phyloP scores from a whole-genome alignment of 257 asterid species.

The Nicotiana attenuata region DNA sequence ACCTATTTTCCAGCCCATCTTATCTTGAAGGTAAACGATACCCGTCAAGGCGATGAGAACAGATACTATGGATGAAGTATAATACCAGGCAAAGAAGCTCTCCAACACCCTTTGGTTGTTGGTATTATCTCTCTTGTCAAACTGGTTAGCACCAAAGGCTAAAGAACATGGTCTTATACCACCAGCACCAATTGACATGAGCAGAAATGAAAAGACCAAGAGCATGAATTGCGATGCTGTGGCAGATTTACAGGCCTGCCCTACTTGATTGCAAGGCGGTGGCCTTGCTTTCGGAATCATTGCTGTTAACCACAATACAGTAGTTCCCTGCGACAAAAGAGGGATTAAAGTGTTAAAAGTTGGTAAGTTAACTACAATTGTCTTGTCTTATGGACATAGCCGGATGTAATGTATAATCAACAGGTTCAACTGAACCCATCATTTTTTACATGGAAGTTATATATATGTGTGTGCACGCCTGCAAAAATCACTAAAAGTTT shows the following conservation, averaged over 20 bases:
- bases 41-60: conserved; percentile 49
- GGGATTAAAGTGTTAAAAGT: neutral
- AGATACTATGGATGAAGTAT: conserved; percentile 40
- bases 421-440: too few relatives aligned
- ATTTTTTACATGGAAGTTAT: too few relatives aligned
- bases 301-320: conserved; percentile 58
- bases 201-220: conserved; percentile 37
- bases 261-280: conserved; percentile 28
- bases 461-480: too few relatives aligned
- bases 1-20: conserved; percentile 57
- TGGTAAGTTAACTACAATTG: neutral
- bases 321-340: conserved; percentile 37
- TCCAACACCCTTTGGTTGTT: conserved; percentile 34
- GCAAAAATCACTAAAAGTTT: too few relatives aligned
- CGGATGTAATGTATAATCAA: too few relatives aligned
- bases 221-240: conserved; percentile 30
- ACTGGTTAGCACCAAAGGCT: conserved; percentile 73
- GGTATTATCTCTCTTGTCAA: conserved; percentile 26
- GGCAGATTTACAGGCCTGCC: conserved; percentile 33
- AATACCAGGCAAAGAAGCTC: conserved; percentile 67
- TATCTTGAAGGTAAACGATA: conserved; percentile 59
- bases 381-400: neutral
- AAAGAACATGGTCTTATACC: conserved; percentile 60
- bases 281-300: conserved; percentile 49
- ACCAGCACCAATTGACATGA: conserved; percentile 66